These are phyloP conservation scores for Yamadazyma tumulicola DNA, from an alignment of 805 yeast species.

Conservation along the genomic window DNA sequence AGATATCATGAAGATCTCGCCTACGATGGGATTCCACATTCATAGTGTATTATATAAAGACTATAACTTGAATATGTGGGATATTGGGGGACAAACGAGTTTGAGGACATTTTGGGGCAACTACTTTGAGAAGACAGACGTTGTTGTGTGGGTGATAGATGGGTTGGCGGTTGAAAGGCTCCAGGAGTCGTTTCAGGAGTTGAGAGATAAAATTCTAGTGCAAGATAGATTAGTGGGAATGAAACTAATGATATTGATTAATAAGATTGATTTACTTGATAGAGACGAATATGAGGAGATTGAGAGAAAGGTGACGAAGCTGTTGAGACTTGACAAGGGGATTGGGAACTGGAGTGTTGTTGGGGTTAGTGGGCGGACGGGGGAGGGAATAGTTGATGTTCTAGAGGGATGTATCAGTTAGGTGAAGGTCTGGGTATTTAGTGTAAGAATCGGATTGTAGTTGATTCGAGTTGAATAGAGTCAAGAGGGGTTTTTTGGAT, in stretches of 20 bases:
- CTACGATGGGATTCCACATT: slow-evolving; percentile 90
- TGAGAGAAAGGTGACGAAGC: not conserved
- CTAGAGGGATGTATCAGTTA: no score
- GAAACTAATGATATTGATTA: slow-evolving; percentile 63
- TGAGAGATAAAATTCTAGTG: slow-evolving; percentile 52
- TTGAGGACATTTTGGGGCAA: slow-evolving; percentile 60
- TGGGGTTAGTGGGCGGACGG: slow-evolving; percentile 35
- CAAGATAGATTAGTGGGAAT: slow-evolving; percentile 73
- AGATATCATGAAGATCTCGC: slow-evolving; percentile 58
- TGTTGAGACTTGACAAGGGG: slow-evolving; percentile 15
- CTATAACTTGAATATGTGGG: slow-evolving; percentile 67
- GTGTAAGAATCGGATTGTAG: no score
- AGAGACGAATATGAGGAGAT: slow-evolving; percentile 17
- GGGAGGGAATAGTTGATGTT: slow-evolving; percentile 18
- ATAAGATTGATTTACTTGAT: slow-evolving; percentile 53
- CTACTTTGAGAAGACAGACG: slow-evolving; percentile 77
- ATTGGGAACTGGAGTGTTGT: slow-evolving; percentile 20
- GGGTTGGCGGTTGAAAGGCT: slow-evolving; percentile 57
- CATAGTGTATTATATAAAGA: slow-evolving; percentile 47
- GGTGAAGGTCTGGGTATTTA: no score
- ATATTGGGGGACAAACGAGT: slow-evolving; percentile 67
- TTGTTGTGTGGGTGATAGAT: slow-evolving; percentile 85
- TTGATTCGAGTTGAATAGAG: no score
- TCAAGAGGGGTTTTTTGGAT: no score
- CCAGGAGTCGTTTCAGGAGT: slow-evolving; percentile 61